phyloP scores from a whole-genome alignment of 2,329 filamentous ascomycete species.

The Neofusicoccum parvum region DNA sequence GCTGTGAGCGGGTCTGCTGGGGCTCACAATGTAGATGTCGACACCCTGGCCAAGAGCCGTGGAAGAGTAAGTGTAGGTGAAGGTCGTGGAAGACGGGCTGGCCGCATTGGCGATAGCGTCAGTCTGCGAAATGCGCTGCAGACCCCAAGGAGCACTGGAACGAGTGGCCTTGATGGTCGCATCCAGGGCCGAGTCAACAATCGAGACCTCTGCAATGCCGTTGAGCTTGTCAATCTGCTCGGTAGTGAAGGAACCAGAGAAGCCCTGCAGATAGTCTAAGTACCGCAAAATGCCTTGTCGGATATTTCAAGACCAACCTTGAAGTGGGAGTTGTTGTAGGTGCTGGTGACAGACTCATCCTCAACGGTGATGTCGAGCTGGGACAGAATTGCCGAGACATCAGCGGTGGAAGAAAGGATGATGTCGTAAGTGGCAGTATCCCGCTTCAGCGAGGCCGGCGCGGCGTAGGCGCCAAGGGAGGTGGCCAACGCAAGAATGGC shows the following conservation, averaged over 20 bases:
- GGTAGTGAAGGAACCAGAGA: constrained; percentile 17
- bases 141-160: constrained; percentile 43
- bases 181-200: constrained; percentile 10
- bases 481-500: constrained; percentile 8
- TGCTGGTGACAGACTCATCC: constrained; percentile 6
- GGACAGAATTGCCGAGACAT: constrained; percentile 5
- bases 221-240: constrained; percentile 10
- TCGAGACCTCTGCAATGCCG: constrained; percentile 17
- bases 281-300: background rate
- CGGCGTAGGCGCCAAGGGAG: constrained; percentile 13
- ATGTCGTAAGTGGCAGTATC: constrained; percentile 17
- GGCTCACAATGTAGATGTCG: constrained; percentile 60
- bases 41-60: constrained; percentile 18
- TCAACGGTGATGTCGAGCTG: constrained; percentile 12
- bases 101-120: constrained; percentile 28
- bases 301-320: background rate
- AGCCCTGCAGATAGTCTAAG: background rate
- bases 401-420: constrained; percentile 9
- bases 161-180: constrained; percentile 35
- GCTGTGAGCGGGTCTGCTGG: background rate
- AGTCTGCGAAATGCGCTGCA: constrained; percentile 44
- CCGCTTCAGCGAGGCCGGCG: background rate
- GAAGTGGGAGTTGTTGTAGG: constrained; percentile 20
- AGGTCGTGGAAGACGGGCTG: constrained; percentile 36
- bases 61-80: constrained; percentile 15